phyloP scores from a whole-genome alignment of 352 stramenopile genomes.

The Phytophthora brassicae region DNA sequence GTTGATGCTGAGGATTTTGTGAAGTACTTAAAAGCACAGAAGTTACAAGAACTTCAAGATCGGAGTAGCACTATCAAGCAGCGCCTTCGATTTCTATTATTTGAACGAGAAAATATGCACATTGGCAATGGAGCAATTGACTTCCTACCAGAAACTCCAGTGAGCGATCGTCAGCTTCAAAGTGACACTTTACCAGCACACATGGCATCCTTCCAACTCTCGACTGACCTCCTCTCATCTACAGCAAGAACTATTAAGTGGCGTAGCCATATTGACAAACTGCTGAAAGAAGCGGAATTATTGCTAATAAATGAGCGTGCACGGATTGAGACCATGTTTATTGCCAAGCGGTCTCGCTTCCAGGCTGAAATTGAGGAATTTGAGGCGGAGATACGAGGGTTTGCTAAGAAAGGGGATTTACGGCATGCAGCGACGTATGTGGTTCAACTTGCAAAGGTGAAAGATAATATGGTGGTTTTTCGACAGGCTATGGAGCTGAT shows the following conservation, averaged over 20 bases:
- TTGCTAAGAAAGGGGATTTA: slow-evolving; percentile 78
- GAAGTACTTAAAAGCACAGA: slow-evolving; percentile 39
- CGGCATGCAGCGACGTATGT: slow-evolving; percentile 77
- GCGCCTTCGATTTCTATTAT: slow-evolving; percentile 65
- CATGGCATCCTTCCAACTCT: slow-evolving; percentile 18
- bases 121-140: slow-evolving; percentile 20
- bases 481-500: slow-evolving; percentile 60
- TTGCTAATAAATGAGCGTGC: slow-evolving; percentile 58
- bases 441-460: slow-evolving; percentile 72
- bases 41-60: slow-evolving; percentile 51
- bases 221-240: slow-evolving; percentile 51
- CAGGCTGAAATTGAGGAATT: slow-evolving; percentile 78
- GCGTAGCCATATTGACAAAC: slow-evolving; percentile 54
- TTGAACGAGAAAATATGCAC: slow-evolving; percentile 49
- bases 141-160: background rate
- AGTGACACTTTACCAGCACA: background rate
- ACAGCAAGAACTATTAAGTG: slow-evolving; percentile 73
- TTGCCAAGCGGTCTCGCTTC: slow-evolving; percentile 69
- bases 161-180: background rate
- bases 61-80: slow-evolving; percentile 53
- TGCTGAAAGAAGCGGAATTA: slow-evolving; percentile 56
- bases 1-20: slow-evolving; percentile 69
- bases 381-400: slow-evolving; percentile 62
- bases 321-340: slow-evolving; percentile 71
- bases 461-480: slow-evolving; percentile 60